Evolutionary conservation across 1,284 basidiomycete genomes (phyloP).

Genomic region (Malassezia equina): DNA sequence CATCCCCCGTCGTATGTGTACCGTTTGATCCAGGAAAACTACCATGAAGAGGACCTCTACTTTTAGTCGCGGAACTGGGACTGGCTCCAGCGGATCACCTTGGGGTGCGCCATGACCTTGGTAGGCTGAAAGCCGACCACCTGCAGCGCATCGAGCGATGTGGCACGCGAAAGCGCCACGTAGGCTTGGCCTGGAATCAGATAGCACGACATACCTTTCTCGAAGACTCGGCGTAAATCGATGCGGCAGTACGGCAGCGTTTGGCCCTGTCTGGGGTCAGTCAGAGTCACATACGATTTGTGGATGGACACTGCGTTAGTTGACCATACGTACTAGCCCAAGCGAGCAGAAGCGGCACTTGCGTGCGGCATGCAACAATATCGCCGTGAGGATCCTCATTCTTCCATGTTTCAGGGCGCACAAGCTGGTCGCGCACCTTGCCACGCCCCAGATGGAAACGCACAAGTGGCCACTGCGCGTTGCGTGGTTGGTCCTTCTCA

Average conservation of each 20-base stretch:
- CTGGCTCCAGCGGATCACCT: constrained; percentile 36
- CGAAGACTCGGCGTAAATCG: constrained; percentile 40
- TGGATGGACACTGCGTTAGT: constrained; percentile 46
- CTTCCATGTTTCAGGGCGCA: constrained; percentile 46
- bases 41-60: constrained; percentile 30
- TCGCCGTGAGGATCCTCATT: constrained; percentile 46
- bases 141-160: constrained; percentile 77
- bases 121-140: constrained; percentile 62
- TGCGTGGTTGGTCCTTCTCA: neutral
- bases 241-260: constrained; percentile 42
- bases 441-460: constrained; percentile 34
- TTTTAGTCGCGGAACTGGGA: constrained; percentile 17
- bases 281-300: constrained; percentile 24
- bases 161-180: constrained; percentile 89
- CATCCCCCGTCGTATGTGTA: constrained; percentile 47
- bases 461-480: constrained; percentile 31
- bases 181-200: constrained; percentile 61
- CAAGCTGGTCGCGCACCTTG: constrained; percentile 27
- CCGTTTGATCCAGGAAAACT: constrained; percentile 46
- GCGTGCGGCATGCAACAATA: constrained; percentile 44
- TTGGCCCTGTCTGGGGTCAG: constrained; percentile 30
- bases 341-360: constrained; percentile 44
- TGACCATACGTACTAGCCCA: constrained; percentile 30
- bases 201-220: constrained; percentile 23
- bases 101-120: constrained; percentile 39